Base-by-base conservation (phyloP, 106 monocot genomes). In the Dendrobium huoshanense region DNA sequence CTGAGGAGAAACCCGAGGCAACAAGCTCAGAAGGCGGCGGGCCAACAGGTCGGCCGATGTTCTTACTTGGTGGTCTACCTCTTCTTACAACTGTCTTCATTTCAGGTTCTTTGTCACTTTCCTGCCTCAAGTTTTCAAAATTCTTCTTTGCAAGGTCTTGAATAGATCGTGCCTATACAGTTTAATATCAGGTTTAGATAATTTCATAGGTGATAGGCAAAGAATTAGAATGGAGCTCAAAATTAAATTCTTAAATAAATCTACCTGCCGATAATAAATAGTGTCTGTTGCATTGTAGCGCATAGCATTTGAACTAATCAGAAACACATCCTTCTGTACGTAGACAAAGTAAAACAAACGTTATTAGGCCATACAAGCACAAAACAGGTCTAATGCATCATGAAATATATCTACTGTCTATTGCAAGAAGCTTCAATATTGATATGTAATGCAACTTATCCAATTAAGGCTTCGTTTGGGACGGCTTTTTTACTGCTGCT, bases 121-220 rank as follows among this genome's bases (percentile, higher is more conserved):
- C 92, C 83, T 84, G 80, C 78, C 92, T 86, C 73, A 93, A 80
- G 77, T 88, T 90, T 79, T 85, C 88, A 85, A 93, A 93, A 72
- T 88, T 83, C 81, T 93, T 93, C 77, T 85, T 90, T 22, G 92
- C 92, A 84, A 93, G 86, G 56, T 93, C 92, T 83, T 90, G 86
- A 24, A 93, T 93, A 9, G 85, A 77, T 64, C 90, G 80, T 61
- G 92, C 92, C 92, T 93, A 81, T 44, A 51, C 55, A 51, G 24
- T 20, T 45, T 19, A 44, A 55, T 43, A 27, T 55, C 19, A 54
- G 41, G 58, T n/a, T 25, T 37, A 8, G 59, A 29, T 43, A 19
- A 37, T 59, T 55, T 37, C 3, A 37, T 3, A 78, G 5, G 37
- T 11, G 37, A 61, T 15, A 15, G 67, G 70, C 29, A 31, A 29